Conservation (phyloP, 352 stramenopile species). For the Globisporangium cederbergense region DNA sequence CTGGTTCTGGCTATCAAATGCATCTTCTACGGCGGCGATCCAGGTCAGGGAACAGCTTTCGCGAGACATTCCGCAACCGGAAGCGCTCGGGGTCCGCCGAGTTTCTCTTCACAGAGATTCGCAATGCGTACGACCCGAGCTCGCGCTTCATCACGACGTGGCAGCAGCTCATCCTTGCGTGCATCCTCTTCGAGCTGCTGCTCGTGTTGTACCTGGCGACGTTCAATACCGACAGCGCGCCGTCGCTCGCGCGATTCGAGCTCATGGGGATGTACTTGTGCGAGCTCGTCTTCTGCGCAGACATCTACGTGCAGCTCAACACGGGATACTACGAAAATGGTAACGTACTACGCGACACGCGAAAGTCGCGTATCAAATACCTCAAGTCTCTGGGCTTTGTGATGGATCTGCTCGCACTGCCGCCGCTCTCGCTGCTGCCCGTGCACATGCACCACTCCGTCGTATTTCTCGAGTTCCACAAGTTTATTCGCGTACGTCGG, state of each 20-base stretch:
- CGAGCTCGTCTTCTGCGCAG: slow-evolving; percentile 52
- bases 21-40: slow-evolving; percentile 6
- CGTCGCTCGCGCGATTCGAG: slow-evolving; percentile 13
- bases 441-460: slow-evolving; percentile 13
- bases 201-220: slow-evolving; percentile 41
- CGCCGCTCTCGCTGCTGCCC: slow-evolving; percentile 45
- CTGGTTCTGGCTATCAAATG: slow-evolving; percentile 2
- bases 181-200: slow-evolving; percentile 52
- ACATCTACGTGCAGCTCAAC: slow-evolving; percentile 72
- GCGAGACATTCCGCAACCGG: slow-evolving; percentile 36
- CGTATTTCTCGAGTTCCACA: slow-evolving; percentile 48
- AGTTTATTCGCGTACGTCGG: slow-evolving; percentile 47
- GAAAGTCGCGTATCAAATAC: slow-evolving; percentile 63
- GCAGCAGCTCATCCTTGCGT: slow-evolving; percentile 46
- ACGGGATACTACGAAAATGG: slow-evolving; percentile 73
- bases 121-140: slow-evolving; percentile 59
- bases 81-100: slow-evolving; percentile 45
- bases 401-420: slow-evolving; percentile 43
- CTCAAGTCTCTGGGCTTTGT: slow-evolving; percentile 46
- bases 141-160: slow-evolving; percentile 48
- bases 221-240: slow-evolving; percentile 22
- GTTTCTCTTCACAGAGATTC: slow-evolving; percentile 41
- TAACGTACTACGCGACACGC: slow-evolving; percentile 56
- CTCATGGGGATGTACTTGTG: slow-evolving; percentile 47
- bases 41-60: slow-evolving; percentile 25